Evolutionary conservation across 2,329 filamentous ascomycete species (phyloP).

Genomic region (Penicillium sp.): DNA sequence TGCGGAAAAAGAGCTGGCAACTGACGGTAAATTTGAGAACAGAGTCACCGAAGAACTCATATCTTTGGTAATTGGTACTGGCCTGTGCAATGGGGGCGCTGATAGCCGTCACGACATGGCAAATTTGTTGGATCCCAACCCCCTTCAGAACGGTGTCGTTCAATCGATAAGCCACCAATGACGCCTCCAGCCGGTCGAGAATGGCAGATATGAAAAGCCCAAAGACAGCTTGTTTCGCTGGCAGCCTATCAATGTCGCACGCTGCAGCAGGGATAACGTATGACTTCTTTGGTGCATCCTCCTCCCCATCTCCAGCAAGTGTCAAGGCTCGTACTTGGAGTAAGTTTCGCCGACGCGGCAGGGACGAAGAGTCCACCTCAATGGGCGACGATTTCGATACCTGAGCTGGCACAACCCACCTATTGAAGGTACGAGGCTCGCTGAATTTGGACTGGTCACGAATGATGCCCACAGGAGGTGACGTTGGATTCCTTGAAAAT

Average conservation of each 20-base stretch:
- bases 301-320: slow-evolving; percentile 6
- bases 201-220: slow-evolving; percentile 70
- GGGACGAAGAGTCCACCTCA: slow-evolving; percentile 28
- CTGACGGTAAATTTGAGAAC: slow-evolving; percentile 74
- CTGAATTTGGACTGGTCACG: slow-evolving; percentile 27
- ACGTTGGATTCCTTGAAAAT: slow-evolving; percentile 13
- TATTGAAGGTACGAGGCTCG: slow-evolving; percentile 27
- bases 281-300: slow-evolving; percentile 16
- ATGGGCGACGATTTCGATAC: slow-evolving; percentile 8
- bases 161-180: slow-evolving; percentile 63
- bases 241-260: slow-evolving; percentile 45
- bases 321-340: slow-evolving; percentile 18
- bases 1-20: slow-evolving; percentile 60
- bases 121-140: slow-evolving; percentile 55
- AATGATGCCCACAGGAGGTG: slow-evolving; percentile 24
- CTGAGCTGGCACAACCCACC: slow-evolving; percentile 21
- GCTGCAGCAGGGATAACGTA: slow-evolving; percentile 21
- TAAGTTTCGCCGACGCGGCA: slow-evolving; percentile 32
- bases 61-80: slow-evolving; percentile 69
- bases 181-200: slow-evolving; percentile 65
- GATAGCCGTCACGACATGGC: slow-evolving; percentile 66
- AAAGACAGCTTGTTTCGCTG: slow-evolving; percentile 48
- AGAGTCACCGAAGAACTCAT: slow-evolving; percentile 85
- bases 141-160: slow-evolving; percentile 54
- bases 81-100: slow-evolving; percentile 63